Evolutionary conservation across 2,329 filamentous ascomycete genomes (phyloP).

Genomic region (Claviceps maximensis): DNA sequence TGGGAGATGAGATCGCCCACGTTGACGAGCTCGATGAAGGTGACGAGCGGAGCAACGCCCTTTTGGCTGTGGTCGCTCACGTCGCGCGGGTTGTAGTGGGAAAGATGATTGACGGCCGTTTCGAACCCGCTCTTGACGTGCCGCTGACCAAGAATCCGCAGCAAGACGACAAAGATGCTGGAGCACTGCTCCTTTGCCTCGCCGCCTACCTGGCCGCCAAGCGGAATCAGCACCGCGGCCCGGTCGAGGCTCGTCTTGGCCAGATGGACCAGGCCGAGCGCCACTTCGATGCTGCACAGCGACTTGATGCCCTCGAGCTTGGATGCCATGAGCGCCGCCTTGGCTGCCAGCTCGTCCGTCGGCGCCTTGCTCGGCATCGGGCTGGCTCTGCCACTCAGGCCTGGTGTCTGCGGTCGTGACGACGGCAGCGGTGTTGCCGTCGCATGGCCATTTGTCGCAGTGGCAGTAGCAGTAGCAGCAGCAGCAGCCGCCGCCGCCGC

Average conservation of each 20-base stretch:
- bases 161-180: constrained; percentile 70
- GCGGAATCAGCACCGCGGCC: constrained; percentile 65
- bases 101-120: constrained; percentile 81
- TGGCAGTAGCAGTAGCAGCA: constrained; percentile 4
- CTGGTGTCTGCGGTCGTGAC: constrained; percentile 38
- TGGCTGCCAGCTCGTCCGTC: constrained; percentile 84
- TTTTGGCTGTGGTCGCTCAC: constrained; percentile 56
- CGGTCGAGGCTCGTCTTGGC: constrained; percentile 83
- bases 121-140: constrained; percentile 92
- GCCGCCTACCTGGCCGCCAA: constrained; percentile 68
- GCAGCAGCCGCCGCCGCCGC: not conserved
- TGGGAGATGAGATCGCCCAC: constrained; percentile 96
- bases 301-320: constrained; percentile 89
- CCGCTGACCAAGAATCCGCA: constrained; percentile 70
- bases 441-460: constrained; percentile 15
- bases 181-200: constrained; percentile 82
- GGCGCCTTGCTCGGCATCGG: constrained; percentile 50
- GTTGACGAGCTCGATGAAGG: constrained; percentile 93
- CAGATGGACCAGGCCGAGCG: constrained; percentile 73
- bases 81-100: constrained; percentile 80
- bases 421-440: constrained; percentile 20
- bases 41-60: constrained; percentile 81
- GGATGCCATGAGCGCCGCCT: constrained; percentile 94
- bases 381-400: constrained; percentile 25
- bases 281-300: constrained; percentile 92